phyloP scores from a whole-genome alignment of 2,329 filamentous ascomycete genomes.

The Elsinoe arachidis region DNA sequence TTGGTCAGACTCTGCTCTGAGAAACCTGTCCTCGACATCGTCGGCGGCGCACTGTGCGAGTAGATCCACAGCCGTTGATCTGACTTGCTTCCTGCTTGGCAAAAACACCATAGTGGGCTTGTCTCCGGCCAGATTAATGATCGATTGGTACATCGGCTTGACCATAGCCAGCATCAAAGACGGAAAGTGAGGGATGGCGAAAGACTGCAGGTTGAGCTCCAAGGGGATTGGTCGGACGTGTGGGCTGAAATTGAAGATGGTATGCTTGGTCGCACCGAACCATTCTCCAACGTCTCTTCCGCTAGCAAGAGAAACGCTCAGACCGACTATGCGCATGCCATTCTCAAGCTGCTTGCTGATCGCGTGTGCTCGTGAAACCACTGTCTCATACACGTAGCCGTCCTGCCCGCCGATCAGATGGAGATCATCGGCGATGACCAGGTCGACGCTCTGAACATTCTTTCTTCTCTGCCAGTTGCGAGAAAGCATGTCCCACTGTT shows the following conservation, averaged over 20 bases:
- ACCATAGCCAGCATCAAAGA: constrained; percentile 99
- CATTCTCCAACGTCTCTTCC: constrained; percentile 92
- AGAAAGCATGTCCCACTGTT: constrained; percentile 93
- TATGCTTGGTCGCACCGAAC: constrained; percentile 96
- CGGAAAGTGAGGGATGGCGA: constrained; percentile 91
- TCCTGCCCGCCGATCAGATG: constrained; percentile 81
- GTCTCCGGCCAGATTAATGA: constrained; percentile 72
- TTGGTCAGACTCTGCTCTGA: constrained; percentile 75
- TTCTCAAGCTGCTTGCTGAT: constrained; percentile 83
- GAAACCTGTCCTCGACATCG: constrained; percentile 86
- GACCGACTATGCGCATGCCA: constrained; percentile 74
- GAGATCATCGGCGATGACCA: constrained; percentile 92
- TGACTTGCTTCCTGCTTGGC: constrained; percentile 84
- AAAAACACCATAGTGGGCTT: constrained; percentile 91
- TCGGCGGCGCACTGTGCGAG: constrained; percentile 80
- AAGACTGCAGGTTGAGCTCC: constrained; percentile 91
- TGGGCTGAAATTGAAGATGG: constrained; percentile 97
- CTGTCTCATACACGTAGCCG: constrained; percentile 88
- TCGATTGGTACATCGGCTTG: constrained; percentile 81
- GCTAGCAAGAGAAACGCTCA: constrained; percentile 88
- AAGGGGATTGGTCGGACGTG: constrained; percentile 80
- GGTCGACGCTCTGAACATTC: constrained; percentile 80
- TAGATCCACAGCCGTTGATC: constrained; percentile 77
- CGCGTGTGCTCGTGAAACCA: constrained; percentile 96
- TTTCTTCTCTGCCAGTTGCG: constrained; percentile 94